Percentiles rank a stretch among this genome's conserved stretches.
phyloP scores from a whole-genome alignment of 73 alveolate genomes.

The Blepharisma stoltei region DNA sequence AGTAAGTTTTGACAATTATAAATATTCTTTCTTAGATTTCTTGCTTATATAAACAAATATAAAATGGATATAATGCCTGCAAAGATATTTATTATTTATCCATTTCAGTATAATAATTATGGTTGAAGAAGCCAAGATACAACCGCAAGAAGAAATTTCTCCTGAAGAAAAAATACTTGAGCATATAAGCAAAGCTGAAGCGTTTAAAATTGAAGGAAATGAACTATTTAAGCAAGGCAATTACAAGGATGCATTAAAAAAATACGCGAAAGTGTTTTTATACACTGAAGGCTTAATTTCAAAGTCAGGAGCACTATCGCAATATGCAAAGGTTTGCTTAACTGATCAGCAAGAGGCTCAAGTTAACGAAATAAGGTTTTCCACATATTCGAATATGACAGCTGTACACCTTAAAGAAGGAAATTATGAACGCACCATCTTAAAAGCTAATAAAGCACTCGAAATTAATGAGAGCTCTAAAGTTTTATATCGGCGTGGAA shows the following conservation, averaged over 20 bases:
- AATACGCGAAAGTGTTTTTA: neutral
- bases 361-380: neutral
- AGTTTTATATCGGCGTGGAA: neutral
- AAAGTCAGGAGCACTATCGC: neutral
- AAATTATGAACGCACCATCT: neutral
- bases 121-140: no score
- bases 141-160: no score
- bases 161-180: neutral
- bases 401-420: neutral
- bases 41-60: no score
- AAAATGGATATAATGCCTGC: no score
- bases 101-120: no score
- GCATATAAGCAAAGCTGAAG: neutral
- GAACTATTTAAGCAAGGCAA: neutral
- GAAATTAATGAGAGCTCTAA: neutral
- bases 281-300: constrained; percentile 2
- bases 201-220: constrained; percentile 16
- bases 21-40: no score
- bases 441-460: constrained; percentile 2
- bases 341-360: neutral
- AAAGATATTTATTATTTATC: no score
- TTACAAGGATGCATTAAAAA: neutral
- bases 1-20: no score
- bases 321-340: neutral
- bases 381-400: constrained; percentile 21